phyloP scores from a whole-genome alignment of 192 early-diverging fungal genomes.

The Podila minutissima region DNA sequence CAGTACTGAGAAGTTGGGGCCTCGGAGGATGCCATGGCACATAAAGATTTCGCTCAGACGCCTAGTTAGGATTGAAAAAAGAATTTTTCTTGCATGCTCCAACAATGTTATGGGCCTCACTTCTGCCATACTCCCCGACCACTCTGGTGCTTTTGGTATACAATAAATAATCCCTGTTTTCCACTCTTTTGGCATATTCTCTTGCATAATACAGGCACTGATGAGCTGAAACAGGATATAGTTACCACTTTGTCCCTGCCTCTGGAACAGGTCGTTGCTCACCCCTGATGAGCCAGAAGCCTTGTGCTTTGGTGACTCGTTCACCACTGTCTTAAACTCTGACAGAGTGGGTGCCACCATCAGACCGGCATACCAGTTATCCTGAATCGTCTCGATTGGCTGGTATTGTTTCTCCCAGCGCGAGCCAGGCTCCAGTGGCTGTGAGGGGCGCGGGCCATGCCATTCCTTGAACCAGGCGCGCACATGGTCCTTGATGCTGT shows the following conservation, averaged over 20 bases:
- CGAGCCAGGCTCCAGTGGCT: background rate
- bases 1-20: slow-evolving; percentile 15
- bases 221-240: background rate
- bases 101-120: slow-evolving; percentile 13
- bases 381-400: background rate
- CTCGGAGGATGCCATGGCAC: background rate
- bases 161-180: slow-evolving; percentile 9
- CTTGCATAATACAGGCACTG: background rate
- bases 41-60: background rate
- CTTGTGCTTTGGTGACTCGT: background rate
- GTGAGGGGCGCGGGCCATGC: background rate
- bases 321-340: background rate
- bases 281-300: background rate
- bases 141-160: slow-evolving; percentile 5
- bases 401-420: background rate
- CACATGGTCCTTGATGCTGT: background rate
- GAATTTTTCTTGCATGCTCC: slow-evolving; percentile 13
- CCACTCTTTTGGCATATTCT: slow-evolving; percentile 6
- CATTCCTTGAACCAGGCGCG: background rate
- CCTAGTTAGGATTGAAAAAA: slow-evolving; percentile 7
- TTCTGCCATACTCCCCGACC: slow-evolving; percentile 5
- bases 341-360: background rate
- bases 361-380: background rate
- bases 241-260: background rate
- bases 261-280: background rate